Conservation (phyloP, 306 rosid genomes). For the Quillaja saponaria region DNA sequence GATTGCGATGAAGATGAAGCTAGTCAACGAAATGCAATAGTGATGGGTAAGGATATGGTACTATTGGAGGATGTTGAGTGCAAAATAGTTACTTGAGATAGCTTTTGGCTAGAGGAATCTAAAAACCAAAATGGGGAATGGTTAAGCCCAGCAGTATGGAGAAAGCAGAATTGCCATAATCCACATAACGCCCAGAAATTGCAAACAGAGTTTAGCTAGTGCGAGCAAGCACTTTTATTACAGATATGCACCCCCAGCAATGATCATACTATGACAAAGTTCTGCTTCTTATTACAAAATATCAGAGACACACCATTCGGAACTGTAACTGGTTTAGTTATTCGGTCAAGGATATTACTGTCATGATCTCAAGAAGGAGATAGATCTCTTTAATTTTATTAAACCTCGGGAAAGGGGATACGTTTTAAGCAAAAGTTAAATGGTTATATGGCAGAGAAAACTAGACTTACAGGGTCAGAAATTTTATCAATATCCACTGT, state of each 20-base stretch:
- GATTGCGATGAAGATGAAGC: background rate
- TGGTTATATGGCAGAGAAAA: conserved; percentile 30
- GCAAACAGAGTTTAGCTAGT: background rate
- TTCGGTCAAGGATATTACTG: conserved; percentile 5
- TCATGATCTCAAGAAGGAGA: conserved; percentile 1
- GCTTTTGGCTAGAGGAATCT: too few relatives aligned
- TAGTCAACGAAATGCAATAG: background rate
- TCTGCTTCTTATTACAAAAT: background rate
- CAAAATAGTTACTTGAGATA: background rate
- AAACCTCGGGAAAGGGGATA: conserved; percentile 7
- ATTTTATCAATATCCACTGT: conserved; percentile 94
- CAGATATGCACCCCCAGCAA: too few relatives aligned
- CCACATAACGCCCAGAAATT: background rate
- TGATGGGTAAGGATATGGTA: background rate
- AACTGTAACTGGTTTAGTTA: too few relatives aligned
- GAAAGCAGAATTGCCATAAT: background rate
- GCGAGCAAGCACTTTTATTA: background rate
- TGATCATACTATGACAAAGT: too few relatives aligned
- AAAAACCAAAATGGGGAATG: too few relatives aligned
- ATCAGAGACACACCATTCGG: background rate
- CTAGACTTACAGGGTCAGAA: conserved; percentile 76
- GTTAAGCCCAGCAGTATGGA: too few relatives aligned
- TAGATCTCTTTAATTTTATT: conserved; percentile 1
- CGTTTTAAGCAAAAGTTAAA: conserved; percentile 23
- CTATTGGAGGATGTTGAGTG: background rate